Conservation (phyloP, 139 green algal species). For the Pseudopediastrum boryanum region DNA sequence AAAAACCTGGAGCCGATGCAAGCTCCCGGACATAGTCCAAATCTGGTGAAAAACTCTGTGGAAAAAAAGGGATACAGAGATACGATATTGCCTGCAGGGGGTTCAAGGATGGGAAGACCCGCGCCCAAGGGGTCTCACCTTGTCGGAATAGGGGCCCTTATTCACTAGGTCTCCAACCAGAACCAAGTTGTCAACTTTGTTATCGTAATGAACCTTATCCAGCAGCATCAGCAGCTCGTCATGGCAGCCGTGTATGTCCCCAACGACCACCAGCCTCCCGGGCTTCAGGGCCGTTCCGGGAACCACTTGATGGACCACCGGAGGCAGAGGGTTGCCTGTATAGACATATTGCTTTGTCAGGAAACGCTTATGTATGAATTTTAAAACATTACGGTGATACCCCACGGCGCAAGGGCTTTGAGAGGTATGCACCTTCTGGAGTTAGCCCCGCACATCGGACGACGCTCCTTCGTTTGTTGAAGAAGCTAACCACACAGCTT, state of each 20-base stretch:
- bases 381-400: too few species aligned
- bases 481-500: too few species aligned
- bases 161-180: conserved; percentile 71
- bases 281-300: neutral
- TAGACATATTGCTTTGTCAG: too few species aligned
- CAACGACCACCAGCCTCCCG: conserved; percentile 38
- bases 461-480: too few species aligned
- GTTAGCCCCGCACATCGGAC: too few species aligned
- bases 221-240: conserved; percentile 54
- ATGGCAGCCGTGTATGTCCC: conserved; percentile 56
- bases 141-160: conserved; percentile 47
- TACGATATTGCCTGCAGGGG: neutral
- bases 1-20: neutral
- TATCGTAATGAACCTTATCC: conserved; percentile 30
- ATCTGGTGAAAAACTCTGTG: too few species aligned
- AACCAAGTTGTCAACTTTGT: conserved; percentile 52
- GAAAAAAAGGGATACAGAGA: neutral
- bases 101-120: neutral
- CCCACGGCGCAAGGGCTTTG: too few species aligned
- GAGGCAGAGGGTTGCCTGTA: conserved; percentile 37
- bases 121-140: neutral
- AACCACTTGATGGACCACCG: conserved; percentile 20
- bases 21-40: too few species aligned
- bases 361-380: too few species aligned
- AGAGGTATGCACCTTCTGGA: too few species aligned